Base-by-base conservation (phyloP, 768 basidiomycete species). In the Termitomyces sp. region DNA sequence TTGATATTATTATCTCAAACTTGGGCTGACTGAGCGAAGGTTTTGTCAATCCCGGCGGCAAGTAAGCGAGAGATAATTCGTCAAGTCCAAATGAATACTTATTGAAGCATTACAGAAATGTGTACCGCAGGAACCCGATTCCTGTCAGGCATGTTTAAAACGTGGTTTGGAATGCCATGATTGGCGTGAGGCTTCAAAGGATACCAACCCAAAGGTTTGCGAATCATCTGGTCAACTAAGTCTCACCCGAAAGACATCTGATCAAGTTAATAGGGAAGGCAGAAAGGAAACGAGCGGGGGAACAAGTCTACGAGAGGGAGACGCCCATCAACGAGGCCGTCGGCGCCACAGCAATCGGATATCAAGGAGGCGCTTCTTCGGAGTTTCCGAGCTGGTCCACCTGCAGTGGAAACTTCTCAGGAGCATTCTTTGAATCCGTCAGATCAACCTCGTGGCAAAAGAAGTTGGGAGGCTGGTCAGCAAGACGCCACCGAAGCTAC, bases 71-170 rank as follows among this genome's bases (percentile, higher is more conserved):
- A 44, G 11, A 42, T 33, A 1, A n/a, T 55, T 32, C 3, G 4
- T 15, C n/a, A 20, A 28, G 16, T 44, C 18, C 4, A 7, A 42
- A 40, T 28, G 22, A 13, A 7, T 18, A n/a, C n/a, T n/a, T n/a
- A 32, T 40, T 44, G 12, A 55, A 18, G 8, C 7, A 20, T n/a
- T 15, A 13, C 24, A 55, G 54, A 55, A 55, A 55, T 55, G 55
- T 33, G 28, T 55, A 8, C 40, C 7, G 16, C 40, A 55, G 32
- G 28, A 12, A 4, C 18, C 28, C 3, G 40, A 44, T 55, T 55
- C 55, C 32, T 55, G 55, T 55, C 55, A 33, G 18, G 55, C 40
- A 33, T 55, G 55, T 32, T 11, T 42, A 42, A 18, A 55, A 40
- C 40, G 40, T 11, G 55, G 55, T 12, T 20, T 55, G 8, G 55